Evolutionary conservation across 768 basidiomycete species (phyloP).

Genomic region (Cystobasidium ongulense): DNA sequence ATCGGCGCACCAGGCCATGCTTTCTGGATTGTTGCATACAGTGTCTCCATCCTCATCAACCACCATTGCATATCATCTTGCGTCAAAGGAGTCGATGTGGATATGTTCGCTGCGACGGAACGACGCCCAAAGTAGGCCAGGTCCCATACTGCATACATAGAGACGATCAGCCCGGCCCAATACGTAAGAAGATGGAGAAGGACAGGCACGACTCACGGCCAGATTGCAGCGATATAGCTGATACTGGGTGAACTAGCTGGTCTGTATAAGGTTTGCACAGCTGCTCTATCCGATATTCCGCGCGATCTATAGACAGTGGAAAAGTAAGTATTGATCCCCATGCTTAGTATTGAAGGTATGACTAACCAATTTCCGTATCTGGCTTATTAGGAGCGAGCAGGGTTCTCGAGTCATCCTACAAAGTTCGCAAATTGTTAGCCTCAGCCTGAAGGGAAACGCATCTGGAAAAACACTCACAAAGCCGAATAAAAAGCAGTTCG

Average conservation of each 20-base stretch:
- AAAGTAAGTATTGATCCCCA: constrained; percentile 40
- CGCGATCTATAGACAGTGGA: constrained; percentile 38
- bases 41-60: constrained; percentile 32
- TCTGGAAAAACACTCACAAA: constrained; percentile 31
- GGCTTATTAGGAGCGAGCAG: not conserved
- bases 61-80: constrained; percentile 39
- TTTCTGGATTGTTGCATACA: constrained; percentile 31
- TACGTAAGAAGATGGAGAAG: not conserved
- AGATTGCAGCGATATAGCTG: constrained; percentile 38
- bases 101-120: constrained; percentile 11
- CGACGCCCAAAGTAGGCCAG: constrained; percentile 38
- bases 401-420: not conserved
- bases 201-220: constrained; percentile 32
- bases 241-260: constrained; percentile 35
- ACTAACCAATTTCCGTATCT: not conserved
- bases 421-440: not conserved
- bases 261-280: constrained; percentile 38
- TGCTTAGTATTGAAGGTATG: too few relatives aligned
- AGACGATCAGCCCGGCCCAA: not conserved
- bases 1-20: constrained; percentile 38
- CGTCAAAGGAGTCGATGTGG: constrained; percentile 38
- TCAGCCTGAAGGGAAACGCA: not conserved
- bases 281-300: constrained; percentile 40
- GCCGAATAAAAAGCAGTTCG: constrained; percentile 42
- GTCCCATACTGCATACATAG: constrained; percentile 38